A percentile compares a stretch with the other conserved stretches of the same genome.
Evolutionary conservation across 352 stramenopile species (phyloP).

Genomic region (Phytopythium vexans): DNA sequence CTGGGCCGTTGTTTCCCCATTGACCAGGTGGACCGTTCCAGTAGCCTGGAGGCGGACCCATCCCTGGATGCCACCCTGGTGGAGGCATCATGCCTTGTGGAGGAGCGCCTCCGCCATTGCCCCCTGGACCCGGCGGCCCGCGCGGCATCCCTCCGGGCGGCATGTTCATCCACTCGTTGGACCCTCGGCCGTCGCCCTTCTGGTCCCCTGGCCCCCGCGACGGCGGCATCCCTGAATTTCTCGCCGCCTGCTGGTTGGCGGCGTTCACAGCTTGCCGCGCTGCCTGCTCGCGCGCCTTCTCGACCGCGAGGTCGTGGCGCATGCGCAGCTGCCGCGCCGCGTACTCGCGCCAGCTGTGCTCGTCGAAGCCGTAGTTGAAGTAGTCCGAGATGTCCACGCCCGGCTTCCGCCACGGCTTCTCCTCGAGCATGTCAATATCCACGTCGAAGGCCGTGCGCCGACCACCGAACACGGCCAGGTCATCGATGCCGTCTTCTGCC

Average conservation of each 20-base stretch:
- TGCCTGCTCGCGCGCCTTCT: conserved; percentile 78
- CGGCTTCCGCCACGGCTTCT: conserved; percentile 89
- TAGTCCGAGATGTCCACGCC: conserved; percentile 92
- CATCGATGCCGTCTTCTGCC: conserved; percentile 46
- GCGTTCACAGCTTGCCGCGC: conserved; percentile 68
- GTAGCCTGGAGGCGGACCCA: conserved; percentile 59
- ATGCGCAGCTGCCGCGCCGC: conserved; percentile 69
- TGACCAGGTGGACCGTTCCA: conserved; percentile 41
- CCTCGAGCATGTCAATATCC: conserved; percentile 90
- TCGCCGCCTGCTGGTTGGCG: conserved; percentile 38
- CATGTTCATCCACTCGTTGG: conserved; percentile 6
- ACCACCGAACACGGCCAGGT: conserved; percentile 74
- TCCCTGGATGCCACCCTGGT: conserved; percentile 64
- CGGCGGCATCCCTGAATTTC: conserved; percentile 14
- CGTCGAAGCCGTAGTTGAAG: conserved; percentile 94
- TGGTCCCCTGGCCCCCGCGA: background rate
- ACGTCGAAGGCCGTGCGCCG: conserved; percentile 90
- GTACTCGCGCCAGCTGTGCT: conserved; percentile 82
- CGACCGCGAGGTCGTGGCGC: conserved; percentile 63
- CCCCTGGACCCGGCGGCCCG: conserved; percentile 14
- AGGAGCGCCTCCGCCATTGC: conserved; percentile 18
- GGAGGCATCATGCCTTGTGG: conserved; percentile 61
- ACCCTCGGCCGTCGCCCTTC: background rate
- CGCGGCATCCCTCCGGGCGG: background rate
- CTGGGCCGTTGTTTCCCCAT: conserved; percentile 35